Conservation (phyloP, 2,329 filamentous ascomycete genomes). For the Trichophyton verrucosum region DNA sequence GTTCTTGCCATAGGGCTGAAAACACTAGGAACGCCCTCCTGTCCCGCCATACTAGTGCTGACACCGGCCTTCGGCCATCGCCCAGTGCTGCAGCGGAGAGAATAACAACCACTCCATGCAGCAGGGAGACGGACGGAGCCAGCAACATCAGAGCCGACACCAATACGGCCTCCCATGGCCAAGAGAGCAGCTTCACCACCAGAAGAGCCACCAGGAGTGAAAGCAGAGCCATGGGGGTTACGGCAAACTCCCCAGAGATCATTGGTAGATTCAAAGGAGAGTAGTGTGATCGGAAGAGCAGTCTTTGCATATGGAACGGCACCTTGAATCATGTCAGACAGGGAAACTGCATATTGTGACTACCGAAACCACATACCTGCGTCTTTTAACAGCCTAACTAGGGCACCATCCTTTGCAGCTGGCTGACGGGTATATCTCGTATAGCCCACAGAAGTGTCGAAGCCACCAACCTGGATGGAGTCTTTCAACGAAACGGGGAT, state of each 20-base stretch:
- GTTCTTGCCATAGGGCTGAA: conserved; percentile 90
- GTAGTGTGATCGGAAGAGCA: conserved; percentile 70
- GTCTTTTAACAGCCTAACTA: conserved; percentile 68
- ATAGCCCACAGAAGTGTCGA: conserved; percentile 72
- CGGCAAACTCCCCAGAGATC: conserved; percentile 69
- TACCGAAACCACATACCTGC: conserved; percentile 40
- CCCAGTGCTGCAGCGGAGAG: conserved; percentile 73
- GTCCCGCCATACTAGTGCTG: conserved; percentile 78
- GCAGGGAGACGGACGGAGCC: conserved; percentile 78
- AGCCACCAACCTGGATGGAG: conserved; percentile 65
- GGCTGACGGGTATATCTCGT: conserved; percentile 60
- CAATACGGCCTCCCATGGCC: conserved; percentile 70
- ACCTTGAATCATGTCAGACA: conserved; percentile 31
- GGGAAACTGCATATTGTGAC: background rate
- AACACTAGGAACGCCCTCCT: conserved; percentile 78
- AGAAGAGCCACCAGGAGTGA: conserved; percentile 80
- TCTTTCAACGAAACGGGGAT: conserved; percentile 78
- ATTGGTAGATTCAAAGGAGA: conserved; percentile 73
- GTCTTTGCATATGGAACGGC: conserved; percentile 91
- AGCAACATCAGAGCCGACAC: conserved; percentile 81
- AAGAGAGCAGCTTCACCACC: conserved; percentile 74
- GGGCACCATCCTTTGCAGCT: conserved; percentile 52
- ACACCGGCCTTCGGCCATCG: conserved; percentile 80
- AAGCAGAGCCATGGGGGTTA: conserved; percentile 73
- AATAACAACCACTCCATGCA: conserved; percentile 82